These are phyloP conservation scores for Lactifluus hygrophoroides DNA, from an alignment of 768 basidiomycete genomes.

Conservation along the genomic window DNA sequence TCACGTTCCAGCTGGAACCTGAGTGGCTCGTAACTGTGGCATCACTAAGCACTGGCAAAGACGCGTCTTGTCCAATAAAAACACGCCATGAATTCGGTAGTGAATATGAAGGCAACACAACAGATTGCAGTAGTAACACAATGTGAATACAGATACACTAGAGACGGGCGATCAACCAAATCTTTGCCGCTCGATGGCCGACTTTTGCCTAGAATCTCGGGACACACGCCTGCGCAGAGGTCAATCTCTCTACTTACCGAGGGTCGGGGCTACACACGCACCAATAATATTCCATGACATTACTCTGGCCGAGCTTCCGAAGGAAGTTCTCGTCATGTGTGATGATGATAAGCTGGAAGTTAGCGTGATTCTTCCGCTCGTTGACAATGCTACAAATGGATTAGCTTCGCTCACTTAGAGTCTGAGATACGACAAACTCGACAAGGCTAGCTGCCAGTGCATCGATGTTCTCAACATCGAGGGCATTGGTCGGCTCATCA, in stretches of 20 bases:
- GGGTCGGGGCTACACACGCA: conserved; percentile 28
- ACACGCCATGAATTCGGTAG: neutral
- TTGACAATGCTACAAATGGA: conserved; percentile 72
- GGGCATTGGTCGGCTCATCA: conserved; percentile 96
- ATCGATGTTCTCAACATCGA: conserved; percentile 94
- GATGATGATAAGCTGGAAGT: conserved; percentile 95
- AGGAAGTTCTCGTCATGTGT: conserved; percentile 97
- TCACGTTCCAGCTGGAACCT: neutral
- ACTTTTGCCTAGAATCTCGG: conserved; percentile 41
- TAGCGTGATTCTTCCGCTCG: conserved; percentile 78
- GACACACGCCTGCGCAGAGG: conserved; percentile 69
- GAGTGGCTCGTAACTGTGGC: neutral
- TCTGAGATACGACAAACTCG: conserved; percentile 50
- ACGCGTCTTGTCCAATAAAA: too few relatives aligned
- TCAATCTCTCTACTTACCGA: neutral
- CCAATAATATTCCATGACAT: conserved; percentile 97
- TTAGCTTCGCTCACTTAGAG: conserved; percentile 1
- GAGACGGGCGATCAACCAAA: conserved; percentile 12
- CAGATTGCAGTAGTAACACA: neutral
- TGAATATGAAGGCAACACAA: neutral
- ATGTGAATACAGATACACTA: neutral
- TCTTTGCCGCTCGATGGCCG: conserved; percentile 29
- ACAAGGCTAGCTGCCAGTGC: conserved; percentile 86
- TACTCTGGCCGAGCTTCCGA: conserved; percentile 76
- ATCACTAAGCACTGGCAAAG: too few relatives aligned